A percentile compares a stretch with the other conserved stretches of the same genome.
These are phyloP conservation scores for Fusarium luffae DNA, from an alignment of 2,329 filamentous ascomycete genomes.

Conservation along the genomic window DNA sequence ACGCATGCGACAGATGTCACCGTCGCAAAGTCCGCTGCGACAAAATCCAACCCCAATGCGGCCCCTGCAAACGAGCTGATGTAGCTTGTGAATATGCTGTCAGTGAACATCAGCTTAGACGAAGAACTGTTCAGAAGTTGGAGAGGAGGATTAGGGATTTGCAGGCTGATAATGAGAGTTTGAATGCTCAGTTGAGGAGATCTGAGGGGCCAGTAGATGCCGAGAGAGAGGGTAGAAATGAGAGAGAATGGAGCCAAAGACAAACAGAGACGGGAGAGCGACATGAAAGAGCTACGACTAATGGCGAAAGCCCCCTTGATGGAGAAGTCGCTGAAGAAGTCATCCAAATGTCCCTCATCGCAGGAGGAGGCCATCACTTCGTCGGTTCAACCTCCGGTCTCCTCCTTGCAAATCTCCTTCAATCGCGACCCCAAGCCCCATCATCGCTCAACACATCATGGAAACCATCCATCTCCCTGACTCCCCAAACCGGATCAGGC, in stretches of 20 bases:
- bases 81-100: conserved; percentile 51
- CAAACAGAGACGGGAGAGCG: neutral
- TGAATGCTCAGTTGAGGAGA: conserved; percentile 18
- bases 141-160: conserved; percentile 50
- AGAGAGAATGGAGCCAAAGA: too few species aligned
- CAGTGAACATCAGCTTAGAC: conserved; percentile 45
- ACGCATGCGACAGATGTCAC: conserved; percentile 55
- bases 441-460: conserved; percentile 25
- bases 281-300: neutral
- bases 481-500: conserved; percentile 24
- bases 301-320: conserved; percentile 13
- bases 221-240: too few species aligned
- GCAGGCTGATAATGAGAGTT: conserved; percentile 46
- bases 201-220: conserved; percentile 14
- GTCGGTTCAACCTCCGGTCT: conserved; percentile 55
- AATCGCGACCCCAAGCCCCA: conserved; percentile 36
- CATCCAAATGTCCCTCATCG: conserved; percentile 56
- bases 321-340: conserved; percentile 54
- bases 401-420: conserved; percentile 55
- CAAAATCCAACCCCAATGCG: conserved; percentile 52
- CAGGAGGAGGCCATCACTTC: conserved; percentile 56
- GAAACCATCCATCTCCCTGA: conserved; percentile 18
- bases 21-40: conserved; percentile 56
- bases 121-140: conserved; percentile 50
- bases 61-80: conserved; percentile 50